Conservation (phyloP, 2,329 filamentous ascomycete genomes). For the Paraphaeosphaeria minitans region DNA sequence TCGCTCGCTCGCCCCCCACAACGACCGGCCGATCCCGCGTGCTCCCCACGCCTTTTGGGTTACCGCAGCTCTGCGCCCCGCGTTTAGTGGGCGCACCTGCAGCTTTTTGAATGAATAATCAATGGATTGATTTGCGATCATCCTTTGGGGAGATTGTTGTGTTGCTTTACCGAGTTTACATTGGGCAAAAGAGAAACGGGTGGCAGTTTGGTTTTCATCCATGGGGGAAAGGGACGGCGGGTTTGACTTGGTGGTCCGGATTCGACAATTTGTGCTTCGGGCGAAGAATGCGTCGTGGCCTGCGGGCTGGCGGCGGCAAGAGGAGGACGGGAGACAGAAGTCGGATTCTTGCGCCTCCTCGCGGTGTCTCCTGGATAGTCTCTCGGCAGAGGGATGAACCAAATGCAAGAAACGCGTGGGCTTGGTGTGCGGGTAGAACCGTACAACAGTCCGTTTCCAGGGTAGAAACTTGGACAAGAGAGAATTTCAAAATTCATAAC, state of each 20-base stretch:
- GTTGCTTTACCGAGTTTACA: not conserved
- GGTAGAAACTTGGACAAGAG: no score
- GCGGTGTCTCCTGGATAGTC: conserved; percentile 45
- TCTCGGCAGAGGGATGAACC: conserved; percentile 36
- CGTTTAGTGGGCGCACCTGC: not conserved
- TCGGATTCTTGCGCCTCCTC: conserved; percentile 46
- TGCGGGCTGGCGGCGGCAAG: conserved; percentile 32
- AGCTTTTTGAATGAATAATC: not conserved
- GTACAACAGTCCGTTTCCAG: no score
- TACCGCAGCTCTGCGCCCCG: not conserved
- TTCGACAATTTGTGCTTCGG: conserved; percentile 10
- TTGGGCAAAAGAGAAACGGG: conserved; percentile 4
- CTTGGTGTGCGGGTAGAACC: not conserved
- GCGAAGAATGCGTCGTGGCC: conserved; percentile 18
- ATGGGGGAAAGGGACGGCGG: not conserved
- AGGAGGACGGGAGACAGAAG: conserved; percentile 42
- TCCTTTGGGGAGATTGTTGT: conserved; percentile 2
- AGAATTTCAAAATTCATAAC: no score
- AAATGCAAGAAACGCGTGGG: conserved; percentile 41
- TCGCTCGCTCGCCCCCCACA: not conserved
- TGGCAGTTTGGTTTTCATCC: no score
- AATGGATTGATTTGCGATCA: not conserved
- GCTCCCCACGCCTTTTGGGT: not conserved
- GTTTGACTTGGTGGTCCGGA: conserved; percentile 12
- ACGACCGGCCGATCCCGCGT: not conserved